Conservation (phyloP, 306 rosid species). For the Comarum palustre region DNA sequence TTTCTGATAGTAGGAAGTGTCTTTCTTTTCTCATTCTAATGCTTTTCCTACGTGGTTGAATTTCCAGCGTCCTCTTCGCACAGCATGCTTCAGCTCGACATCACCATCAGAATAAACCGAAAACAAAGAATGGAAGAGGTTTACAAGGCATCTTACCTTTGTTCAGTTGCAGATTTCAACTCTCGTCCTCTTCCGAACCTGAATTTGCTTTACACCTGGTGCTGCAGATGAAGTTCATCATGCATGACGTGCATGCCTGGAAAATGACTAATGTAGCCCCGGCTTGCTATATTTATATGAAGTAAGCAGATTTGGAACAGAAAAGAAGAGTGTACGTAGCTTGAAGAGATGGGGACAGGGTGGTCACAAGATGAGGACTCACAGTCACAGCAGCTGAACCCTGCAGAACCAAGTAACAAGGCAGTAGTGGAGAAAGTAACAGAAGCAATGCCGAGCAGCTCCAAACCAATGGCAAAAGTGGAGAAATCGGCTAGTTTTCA, state of each 20-base stretch:
- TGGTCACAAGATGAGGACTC: slow-evolving; percentile 29
- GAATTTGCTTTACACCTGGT: no score
- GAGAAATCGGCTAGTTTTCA: neutral
- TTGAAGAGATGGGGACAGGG: slow-evolving; percentile 28
- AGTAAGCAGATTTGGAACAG: neutral
- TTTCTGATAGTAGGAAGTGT: neutral
- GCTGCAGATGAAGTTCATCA: neutral
- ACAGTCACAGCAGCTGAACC: no score
- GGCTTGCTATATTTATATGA: neutral
- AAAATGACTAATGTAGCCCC: neutral
- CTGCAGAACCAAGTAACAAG: neutral
- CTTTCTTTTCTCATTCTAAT: neutral
- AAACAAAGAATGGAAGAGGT: no score
- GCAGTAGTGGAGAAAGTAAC: neutral
- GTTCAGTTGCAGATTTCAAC: no score
- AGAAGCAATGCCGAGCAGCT: neutral
- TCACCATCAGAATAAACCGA: no score
- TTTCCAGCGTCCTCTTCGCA: neutral
- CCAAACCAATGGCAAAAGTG: neutral
- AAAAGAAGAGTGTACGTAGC: neutral
- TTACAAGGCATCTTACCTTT: no score
- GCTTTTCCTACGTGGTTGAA: neutral
- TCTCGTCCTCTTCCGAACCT: no score
- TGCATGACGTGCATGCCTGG: neutral
- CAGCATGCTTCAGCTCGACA: no score